Conservation (phyloP, 108 stramenopile genomes). For the Tribonema minus region DNA sequence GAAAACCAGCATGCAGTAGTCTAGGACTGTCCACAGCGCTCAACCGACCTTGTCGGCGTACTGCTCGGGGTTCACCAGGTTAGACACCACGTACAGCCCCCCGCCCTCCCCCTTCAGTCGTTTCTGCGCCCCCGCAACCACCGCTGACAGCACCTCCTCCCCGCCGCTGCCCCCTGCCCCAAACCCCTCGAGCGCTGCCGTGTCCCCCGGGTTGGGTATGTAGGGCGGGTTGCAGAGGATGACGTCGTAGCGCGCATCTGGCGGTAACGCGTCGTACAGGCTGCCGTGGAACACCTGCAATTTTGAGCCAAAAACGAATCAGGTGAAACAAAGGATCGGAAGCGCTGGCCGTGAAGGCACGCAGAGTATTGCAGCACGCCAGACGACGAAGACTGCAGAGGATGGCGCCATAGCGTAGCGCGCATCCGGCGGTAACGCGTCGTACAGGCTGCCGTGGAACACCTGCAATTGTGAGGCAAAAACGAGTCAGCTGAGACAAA, state of each 20-base stretch:
- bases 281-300: not conserved
- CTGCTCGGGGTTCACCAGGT: not conserved
- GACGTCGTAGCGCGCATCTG: not conserved
- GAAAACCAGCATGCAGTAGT: not conserved
- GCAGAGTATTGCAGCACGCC: too few species aligned
- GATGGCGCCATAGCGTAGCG: not conserved
- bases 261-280: not conserved
- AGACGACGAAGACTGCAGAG: not conserved
- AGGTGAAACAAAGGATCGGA: too few species aligned
- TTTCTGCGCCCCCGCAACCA: not conserved
- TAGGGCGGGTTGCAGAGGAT: not conserved
- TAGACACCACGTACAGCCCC: not conserved
- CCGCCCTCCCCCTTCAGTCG: not conserved
- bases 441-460: not conserved
- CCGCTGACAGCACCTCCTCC: not conserved
- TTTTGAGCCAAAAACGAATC: too few species aligned
- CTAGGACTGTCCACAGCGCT: too few species aligned
- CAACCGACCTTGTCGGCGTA: not conserved
- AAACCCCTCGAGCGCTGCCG: not conserved
- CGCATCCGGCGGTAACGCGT: not conserved
- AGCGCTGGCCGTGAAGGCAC: too few species aligned
- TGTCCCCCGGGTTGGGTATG: not conserved
- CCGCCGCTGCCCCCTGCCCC: not conserved
- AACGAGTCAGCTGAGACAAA: too few species aligned
- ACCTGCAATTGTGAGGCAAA: too few species aligned